Percentiles rank a stretch among this genome's conserved stretches.
phyloP scores from a whole-genome alignment of 2,329 filamentous ascomycete genomes.

The Lasiodiplodia sp. region DNA sequence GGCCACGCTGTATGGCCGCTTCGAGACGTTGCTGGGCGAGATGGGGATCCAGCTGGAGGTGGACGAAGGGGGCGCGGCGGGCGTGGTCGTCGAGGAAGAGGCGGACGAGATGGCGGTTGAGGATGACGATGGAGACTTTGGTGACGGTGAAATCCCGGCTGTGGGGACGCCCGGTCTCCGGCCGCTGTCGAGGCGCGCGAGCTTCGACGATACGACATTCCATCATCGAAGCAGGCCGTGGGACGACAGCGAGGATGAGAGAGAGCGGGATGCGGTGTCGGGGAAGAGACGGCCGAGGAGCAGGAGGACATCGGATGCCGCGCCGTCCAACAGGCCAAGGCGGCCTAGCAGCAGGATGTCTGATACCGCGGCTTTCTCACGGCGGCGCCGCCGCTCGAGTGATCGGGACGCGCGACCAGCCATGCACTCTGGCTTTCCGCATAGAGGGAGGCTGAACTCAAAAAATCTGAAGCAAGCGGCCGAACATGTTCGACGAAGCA shows the following conservation, averaged over 20 bases:
- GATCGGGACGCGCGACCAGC: constrained; percentile 3
- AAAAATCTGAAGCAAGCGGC: not conserved
- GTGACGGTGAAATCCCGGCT: not conserved
- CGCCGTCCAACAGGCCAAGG: not conserved
- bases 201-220: constrained; percentile 58
- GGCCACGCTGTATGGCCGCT: constrained; percentile 70
- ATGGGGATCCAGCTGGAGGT: constrained; percentile 78
- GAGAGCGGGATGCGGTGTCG: constrained; percentile 22
- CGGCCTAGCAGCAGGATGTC: constrained; percentile 34
- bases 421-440: constrained; percentile 24
- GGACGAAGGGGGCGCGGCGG: constrained; percentile 51
- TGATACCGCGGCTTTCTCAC: constrained; percentile 4
- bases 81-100: constrained; percentile 41
- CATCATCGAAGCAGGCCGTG: constrained; percentile 55
- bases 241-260: constrained; percentile 34
- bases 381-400: not conserved
- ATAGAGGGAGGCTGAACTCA: constrained; percentile 25
- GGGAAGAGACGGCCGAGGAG: constrained; percentile 34
- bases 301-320: constrained; percentile 35
- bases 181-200: constrained; percentile 54
- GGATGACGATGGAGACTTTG: not conserved
- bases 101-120: constrained; percentile 41
- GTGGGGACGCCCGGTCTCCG: not conserved
- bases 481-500: not conserved
- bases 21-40: constrained; percentile 70